Evolutionary conservation across 176 grass and related monocot species (phyloP).

Genomic region (Carex scoparia): DNA sequence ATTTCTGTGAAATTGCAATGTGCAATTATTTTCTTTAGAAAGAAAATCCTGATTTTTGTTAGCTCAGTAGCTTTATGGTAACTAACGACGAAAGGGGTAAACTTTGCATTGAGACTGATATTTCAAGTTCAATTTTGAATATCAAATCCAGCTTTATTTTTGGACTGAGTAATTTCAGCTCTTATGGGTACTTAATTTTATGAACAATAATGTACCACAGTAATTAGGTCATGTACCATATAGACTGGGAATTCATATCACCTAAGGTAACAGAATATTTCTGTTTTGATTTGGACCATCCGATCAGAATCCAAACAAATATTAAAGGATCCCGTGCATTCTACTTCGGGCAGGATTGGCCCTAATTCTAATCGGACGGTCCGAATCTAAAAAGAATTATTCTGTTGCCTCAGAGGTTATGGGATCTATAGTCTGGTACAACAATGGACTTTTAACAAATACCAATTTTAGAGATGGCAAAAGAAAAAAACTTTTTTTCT

Average conservation of each 20-base stretch:
- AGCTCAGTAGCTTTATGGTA: background rate
- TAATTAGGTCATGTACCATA: background rate
- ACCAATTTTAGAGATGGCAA: background rate
- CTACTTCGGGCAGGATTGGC: too few species aligned
- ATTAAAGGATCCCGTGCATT: too few species aligned
- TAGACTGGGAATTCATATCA: too few species aligned
- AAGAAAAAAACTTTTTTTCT: background rate
- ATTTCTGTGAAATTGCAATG: conserved; percentile 3
- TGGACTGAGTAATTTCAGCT: background rate
- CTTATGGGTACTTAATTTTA: background rate
- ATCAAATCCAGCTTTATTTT: background rate
- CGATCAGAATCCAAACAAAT: too few species aligned
- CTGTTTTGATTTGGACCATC: too few species aligned
- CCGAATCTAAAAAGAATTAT: too few species aligned
- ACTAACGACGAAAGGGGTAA: background rate
- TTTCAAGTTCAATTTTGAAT: background rate
- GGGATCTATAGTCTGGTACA: background rate
- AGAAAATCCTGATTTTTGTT: conserved; percentile 12
- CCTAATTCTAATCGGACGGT: too few species aligned
- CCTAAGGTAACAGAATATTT: too few species aligned
- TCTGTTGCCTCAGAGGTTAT: too few species aligned
- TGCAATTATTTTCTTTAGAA: background rate
- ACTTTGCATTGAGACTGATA: background rate
- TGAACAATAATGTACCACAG: background rate
- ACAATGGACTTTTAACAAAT: background rate